Conservation (phyloP, 2,329 filamentous ascomycete genomes). For the Penicillium paneum region DNA sequence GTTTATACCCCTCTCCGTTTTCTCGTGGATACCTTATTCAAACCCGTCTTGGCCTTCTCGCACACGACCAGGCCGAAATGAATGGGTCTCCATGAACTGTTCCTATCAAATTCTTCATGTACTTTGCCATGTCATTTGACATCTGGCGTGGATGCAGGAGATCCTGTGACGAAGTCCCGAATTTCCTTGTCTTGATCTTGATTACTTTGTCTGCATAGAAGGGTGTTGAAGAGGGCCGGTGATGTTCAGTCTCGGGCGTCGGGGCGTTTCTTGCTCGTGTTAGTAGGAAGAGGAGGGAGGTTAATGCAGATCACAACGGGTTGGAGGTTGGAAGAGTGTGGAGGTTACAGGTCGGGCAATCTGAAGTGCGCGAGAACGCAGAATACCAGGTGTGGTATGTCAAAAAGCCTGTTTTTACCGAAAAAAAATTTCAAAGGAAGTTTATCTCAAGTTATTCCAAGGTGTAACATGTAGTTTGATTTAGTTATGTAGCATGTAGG, state of each 20-base stretch:
- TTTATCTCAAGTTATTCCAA: background rate
- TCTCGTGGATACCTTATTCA: constrained; percentile 12
- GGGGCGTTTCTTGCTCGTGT: background rate
- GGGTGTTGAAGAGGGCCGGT: constrained; percentile 5
- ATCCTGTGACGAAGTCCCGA: constrained; percentile 24
- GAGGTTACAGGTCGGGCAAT: background rate
- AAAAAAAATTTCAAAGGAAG: constrained; percentile 27
- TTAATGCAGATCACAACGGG: background rate
- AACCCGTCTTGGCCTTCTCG: constrained; percentile 1
- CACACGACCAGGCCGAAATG: background rate
- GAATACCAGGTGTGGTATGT: constrained; percentile 10
- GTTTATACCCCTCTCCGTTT: constrained; percentile 18
- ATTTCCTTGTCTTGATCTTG: constrained; percentile 22
- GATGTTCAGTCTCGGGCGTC: background rate
- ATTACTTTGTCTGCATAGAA: constrained; percentile 13
- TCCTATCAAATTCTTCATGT: constrained; percentile 3
- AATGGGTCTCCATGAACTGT: background rate
- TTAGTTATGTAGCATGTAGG: background rate
- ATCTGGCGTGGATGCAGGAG: constrained; percentile 12
- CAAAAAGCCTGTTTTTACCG: constrained; percentile 25
- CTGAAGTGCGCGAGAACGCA: constrained; percentile 1
- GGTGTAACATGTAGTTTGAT: no score
- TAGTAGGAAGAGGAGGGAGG: background rate
- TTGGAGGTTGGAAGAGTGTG: background rate
- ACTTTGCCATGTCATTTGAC: constrained; percentile 9